Evolutionary conservation across 306 rosid species (phyloP).

Genomic region (Chamaecrista fasciculata): DNA sequence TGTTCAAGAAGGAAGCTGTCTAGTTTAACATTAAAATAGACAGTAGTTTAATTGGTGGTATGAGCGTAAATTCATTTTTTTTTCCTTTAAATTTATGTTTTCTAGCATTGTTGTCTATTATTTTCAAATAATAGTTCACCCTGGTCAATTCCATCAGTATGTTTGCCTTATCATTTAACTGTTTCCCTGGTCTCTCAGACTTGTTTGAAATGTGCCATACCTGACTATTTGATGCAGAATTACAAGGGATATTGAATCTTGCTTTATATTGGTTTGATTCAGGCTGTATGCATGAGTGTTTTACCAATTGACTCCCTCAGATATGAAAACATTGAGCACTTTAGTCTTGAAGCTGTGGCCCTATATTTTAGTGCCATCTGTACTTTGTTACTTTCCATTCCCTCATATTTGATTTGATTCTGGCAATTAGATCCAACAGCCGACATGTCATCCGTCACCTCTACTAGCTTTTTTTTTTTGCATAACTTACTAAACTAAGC

Average conservation of each 20-base stretch:
- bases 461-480: constrained; percentile 1
- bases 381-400: neutral
- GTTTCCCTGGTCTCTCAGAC: neutral
- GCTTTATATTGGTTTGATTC: constrained; percentile 1
- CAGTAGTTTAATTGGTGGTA: neutral
- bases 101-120: neutral
- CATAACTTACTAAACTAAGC: constrained; percentile 6
- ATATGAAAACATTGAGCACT: neutral
- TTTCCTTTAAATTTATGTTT: neutral
- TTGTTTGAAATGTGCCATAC: neutral
- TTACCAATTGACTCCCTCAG: neutral
- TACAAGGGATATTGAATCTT: neutral
- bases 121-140: neutral
- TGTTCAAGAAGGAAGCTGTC: neutral
- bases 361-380: neutral
- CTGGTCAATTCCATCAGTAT: neutral
- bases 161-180: neutral
- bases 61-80: neutral
- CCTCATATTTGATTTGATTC: neutral
- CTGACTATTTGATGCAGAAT: neutral
- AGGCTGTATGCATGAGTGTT: constrained; percentile 8
- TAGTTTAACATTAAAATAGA: neutral
- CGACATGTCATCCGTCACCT: neutral
- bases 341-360: no score
- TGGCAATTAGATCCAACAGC: constrained; percentile 16